These are phyloP conservation scores for Gigaspora rosea DNA, from an alignment of 192 early-diverging fungal species.

Conservation along the genomic window DNA sequence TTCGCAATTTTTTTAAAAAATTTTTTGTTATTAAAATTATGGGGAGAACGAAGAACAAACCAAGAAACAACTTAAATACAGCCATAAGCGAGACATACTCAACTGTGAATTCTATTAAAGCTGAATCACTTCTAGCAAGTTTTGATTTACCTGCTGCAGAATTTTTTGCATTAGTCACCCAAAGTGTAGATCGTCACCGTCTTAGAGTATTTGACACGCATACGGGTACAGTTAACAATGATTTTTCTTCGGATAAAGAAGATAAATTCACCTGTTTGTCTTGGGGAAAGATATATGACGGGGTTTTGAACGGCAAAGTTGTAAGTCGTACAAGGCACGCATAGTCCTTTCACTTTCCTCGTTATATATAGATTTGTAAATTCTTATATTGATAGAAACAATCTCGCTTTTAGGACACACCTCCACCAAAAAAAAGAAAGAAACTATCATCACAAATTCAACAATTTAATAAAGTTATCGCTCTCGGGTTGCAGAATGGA, in stretches of 20 bases:
- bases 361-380: too few species aligned
- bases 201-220: conserved; percentile 57
- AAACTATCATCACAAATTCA: conserved; percentile 21
- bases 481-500: conserved; percentile 54
- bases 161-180: conserved; percentile 45
- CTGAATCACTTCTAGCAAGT: not conserved
- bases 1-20: too few species aligned
- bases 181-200: conserved; percentile 56
- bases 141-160: conserved; percentile 13
- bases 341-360: not conserved
- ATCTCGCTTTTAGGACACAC: conserved; percentile 21
- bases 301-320: conserved; percentile 38
- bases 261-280: conserved; percentile 55
- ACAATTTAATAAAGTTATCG: conserved; percentile 43
- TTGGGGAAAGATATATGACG: conserved; percentile 49
- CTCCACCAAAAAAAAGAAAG: conserved; percentile 44
- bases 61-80: too few species aligned
- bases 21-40: too few species aligned
- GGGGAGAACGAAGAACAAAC: too few species aligned
- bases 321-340: not conserved
- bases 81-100: too few species aligned
- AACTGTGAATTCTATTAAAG: too few species aligned
- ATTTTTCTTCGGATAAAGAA: conserved; percentile 49
- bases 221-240: conserved; percentile 52
- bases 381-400: not conserved